phyloP scores from a whole-genome alignment of 2,329 filamentous ascomycete genomes.

The Pseudogymnoascus destructans region DNA sequence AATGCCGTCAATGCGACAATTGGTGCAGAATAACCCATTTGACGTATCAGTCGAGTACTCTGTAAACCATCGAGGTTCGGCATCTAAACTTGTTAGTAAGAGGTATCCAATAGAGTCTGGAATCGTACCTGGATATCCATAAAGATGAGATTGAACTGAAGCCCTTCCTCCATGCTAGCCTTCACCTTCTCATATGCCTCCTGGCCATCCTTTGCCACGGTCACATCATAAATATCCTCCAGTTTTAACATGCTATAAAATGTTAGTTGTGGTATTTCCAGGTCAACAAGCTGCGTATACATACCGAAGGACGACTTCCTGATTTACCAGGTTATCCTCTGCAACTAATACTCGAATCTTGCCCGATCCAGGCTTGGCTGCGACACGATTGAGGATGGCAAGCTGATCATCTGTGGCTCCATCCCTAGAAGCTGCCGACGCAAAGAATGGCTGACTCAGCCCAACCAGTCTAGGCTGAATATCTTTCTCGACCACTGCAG shows the following conservation, averaged over 20 bases:
- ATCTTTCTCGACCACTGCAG: conserved; percentile 41
- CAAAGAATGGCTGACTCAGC: conserved; percentile 71
- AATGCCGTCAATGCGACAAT: conserved; percentile 89
- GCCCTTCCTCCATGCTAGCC: conserved; percentile 59
- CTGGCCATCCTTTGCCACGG: conserved; percentile 73
- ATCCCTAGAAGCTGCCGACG: conserved; percentile 16
- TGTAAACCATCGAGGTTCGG: conserved; percentile 83
- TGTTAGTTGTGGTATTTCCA: conserved; percentile 41
- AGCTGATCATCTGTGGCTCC: conserved; percentile 42
- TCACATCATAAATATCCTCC: conserved; percentile 74
- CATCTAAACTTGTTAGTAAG: conserved; percentile 44
- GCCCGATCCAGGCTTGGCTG: conserved; percentile 41
- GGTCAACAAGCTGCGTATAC: conserved; percentile 11
- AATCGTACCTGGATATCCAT: conserved; percentile 63
- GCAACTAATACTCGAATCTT: conserved; percentile 76
- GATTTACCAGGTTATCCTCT: conserved; percentile 58
- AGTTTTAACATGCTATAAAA: conserved; percentile 56
- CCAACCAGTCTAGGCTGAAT: conserved; percentile 69
- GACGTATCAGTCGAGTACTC: conserved; percentile 69
- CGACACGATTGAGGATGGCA: conserved; percentile 51
- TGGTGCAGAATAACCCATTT: conserved; percentile 75
- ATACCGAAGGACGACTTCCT: conserved; percentile 44
- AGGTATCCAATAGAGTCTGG: background rate
- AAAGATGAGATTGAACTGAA: conserved; percentile 75
- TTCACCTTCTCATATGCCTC: conserved; percentile 82